Evolutionary conservation across 768 basidiomycete genomes (phyloP), one percentile per base, ranked within the genome.

Genomic region (Boletellus ananiceps): DNA sequence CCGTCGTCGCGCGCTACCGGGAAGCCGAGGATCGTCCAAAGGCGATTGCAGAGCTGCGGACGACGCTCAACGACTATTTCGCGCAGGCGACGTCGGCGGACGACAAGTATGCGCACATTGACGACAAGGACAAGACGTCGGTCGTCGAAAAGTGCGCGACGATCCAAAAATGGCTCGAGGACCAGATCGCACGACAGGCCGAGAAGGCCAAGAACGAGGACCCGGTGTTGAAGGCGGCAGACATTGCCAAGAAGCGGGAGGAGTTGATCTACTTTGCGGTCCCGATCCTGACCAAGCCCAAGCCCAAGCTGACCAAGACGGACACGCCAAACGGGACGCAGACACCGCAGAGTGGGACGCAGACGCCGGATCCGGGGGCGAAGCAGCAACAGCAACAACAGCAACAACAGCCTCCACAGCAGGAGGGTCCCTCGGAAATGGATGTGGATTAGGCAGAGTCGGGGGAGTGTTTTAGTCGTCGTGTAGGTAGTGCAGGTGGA

Each of bases 141-240:
- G 82, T 93, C 55, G 77, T 97, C 58, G 96, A 99, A 73, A 88
- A 87, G 69, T 84, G 84, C 49, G 96, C 89, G 44, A 92, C 84
- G 9, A 74, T 86, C 34, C 86, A 92, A 71, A 89, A 96, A 72
- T 98, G 95, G 96, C 79, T 99, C 49, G 90, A 96, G 62, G 94
- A 99, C 76, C 81, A 88, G 77, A 81, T 82, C 51, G 84, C 82
- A 52, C 75, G 84, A 58, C 96, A 98, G 77, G 76, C 80, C 8
- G 95, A 98, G 77, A 76, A 84, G 47, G 72, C 86, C 66, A 95
- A 96, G 84, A 87, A 89, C 65, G 82, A 84, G 47, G 86, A 94
- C 65, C 86, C 93, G 21, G 80, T 91, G 51, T 69, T 98, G 68
- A 92, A 78, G 50, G 78, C 75, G 42, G 83, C 75, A 50, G 93